Evolutionary conservation across 768 basidiomycete genomes (phyloP).

Genomic region (Suillus paluster): DNA sequence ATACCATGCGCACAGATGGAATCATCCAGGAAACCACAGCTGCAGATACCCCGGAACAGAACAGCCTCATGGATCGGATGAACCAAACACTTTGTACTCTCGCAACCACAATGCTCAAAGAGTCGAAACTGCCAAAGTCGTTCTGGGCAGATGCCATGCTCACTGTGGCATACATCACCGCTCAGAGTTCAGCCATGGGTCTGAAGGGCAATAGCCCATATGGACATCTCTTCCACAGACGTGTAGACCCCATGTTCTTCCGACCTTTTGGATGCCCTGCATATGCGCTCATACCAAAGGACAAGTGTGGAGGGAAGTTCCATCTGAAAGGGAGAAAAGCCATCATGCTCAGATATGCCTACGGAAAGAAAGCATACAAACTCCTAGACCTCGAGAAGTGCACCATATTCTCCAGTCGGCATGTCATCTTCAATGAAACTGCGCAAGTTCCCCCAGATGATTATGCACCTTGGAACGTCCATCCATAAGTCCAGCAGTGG

Average conservation of each 20-base stretch:
- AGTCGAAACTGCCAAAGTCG: conserved; percentile 23
- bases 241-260: background rate
- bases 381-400: background rate
- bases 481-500: background rate
- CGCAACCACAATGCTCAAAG: conserved; percentile 29
- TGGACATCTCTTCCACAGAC: conserved; percentile 2
- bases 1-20: background rate
- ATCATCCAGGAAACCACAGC: conserved; percentile 2
- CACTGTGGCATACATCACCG: conserved; percentile 25
- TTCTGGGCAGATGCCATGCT: conserved; percentile 31
- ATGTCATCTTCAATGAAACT: conserved; percentile 8
- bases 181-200: conserved; percentile 21
- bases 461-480: background rate
- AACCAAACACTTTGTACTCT: conserved; percentile 31
- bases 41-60: conserved; percentile 18
- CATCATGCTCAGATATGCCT: conserved; percentile 11
- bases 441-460: background rate
- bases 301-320: conserved; percentile 4
- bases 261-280: conserved; percentile 3
- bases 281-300: conserved; percentile 3
- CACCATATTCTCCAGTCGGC: conserved; percentile 8
- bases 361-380: conserved; percentile 10
- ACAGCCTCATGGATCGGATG: conserved; percentile 33
- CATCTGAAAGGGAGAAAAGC: conserved; percentile 2
- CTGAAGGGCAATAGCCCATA: conserved; percentile 26